Evolutionary conservation across 257 asterid genomes (phyloP).

Genomic region (Buddleja alternifolia): DNA sequence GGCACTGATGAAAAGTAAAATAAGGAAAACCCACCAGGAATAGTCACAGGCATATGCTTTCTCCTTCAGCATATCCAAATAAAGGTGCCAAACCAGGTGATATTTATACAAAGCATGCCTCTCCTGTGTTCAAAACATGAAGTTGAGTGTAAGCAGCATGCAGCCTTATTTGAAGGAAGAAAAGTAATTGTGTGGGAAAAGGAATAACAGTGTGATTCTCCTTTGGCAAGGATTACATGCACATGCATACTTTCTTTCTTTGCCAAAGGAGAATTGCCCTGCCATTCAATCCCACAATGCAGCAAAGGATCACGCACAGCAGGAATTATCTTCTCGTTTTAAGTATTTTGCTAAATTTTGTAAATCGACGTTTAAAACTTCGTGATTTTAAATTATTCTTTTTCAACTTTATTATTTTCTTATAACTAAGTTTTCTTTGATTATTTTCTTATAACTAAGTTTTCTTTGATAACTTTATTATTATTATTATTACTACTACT

Average conservation of each 20-base stretch:
- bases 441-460: no score
- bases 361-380: not conserved
- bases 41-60: slow-evolving; percentile 51
- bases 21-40: slow-evolving; percentile 31
- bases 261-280: slow-evolving; percentile 94
- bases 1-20: slow-evolving; percentile 43
- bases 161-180: slow-evolving; percentile 17
- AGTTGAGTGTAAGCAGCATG: slow-evolving; percentile 5
- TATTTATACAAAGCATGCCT: slow-evolving; percentile 30
- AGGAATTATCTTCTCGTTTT: not conserved
- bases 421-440: no score
- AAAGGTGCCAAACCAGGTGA: slow-evolving; percentile 36
- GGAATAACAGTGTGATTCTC: slow-evolving; percentile 59
- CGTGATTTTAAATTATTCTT: not conserved
- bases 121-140: slow-evolving; percentile 17
- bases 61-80: slow-evolving; percentile 53
- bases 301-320: not conserved
- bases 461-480: no score
- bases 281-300: slow-evolving; percentile 57
- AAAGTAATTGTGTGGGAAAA: slow-evolving; percentile 36
- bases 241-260: slow-evolving; percentile 43
- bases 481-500: no score
- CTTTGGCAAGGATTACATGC: slow-evolving; percentile 53
- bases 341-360: not conserved
- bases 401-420: slow-evolving; percentile 14